A percentile compares a stretch with the other conserved stretches of the same genome.
phyloP scores from a whole-genome alignment of 2,329 filamentous ascomycete species.

The Colletotrichum noveboracense region DNA sequence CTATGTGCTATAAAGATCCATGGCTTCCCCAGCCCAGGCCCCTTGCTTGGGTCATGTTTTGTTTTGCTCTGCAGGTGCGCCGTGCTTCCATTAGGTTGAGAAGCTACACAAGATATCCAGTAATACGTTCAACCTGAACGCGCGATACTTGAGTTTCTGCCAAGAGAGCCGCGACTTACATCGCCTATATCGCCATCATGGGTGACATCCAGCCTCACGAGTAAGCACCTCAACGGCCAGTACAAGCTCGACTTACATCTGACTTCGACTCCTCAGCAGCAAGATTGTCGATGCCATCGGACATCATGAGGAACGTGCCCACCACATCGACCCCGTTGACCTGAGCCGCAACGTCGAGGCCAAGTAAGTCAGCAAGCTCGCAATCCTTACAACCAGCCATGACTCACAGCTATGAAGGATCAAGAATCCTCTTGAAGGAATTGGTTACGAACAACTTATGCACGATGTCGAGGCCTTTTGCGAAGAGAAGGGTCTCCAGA shows the following conservation, averaged over 20 bases:
- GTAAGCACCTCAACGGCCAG: neutral
- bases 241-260: neutral
- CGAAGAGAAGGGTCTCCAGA: slow-evolving; percentile 59
- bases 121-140: neutral
- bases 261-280: slow-evolving; percentile 14
- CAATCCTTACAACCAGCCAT: neutral
- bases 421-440: slow-evolving; percentile 52
- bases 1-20: slow-evolving; percentile 15
- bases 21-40: neutral
- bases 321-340: slow-evolving; percentile 28
- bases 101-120: neutral
- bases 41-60: neutral
- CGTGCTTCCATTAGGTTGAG: neutral
- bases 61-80: neutral
- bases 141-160: neutral
- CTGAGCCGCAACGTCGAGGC: slow-evolving; percentile 46
- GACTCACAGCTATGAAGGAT: slow-evolving; percentile 35
- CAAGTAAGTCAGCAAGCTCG: slow-evolving; percentile 36
- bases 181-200: slow-evolving; percentile 6
- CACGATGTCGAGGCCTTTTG: slow-evolving; percentile 68
- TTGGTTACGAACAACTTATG: slow-evolving; percentile 58
- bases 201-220: slow-evolving; percentile 2
- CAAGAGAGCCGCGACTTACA: neutral
- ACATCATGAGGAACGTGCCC: slow-evolving; percentile 29
- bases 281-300: slow-evolving; percentile 29